Conservation (phyloP, 768 basidiomycete genomes). For the Termitomyces sp. region DNA sequence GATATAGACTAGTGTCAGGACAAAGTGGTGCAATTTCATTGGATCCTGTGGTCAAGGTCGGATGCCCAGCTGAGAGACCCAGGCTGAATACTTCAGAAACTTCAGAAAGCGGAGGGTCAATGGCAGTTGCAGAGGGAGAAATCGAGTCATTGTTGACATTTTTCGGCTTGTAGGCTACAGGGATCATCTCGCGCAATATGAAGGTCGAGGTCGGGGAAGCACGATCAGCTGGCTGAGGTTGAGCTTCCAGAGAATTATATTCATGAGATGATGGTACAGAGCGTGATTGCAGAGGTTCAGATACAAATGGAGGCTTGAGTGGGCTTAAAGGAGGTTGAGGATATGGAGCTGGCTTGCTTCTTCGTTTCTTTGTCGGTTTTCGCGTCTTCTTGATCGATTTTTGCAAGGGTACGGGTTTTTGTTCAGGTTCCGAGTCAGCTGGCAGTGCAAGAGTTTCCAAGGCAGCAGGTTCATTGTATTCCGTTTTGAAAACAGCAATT, state of each 20-base stretch:
- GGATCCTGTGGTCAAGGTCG: neutral
- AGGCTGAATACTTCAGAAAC: neutral
- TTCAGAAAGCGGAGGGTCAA: neutral
- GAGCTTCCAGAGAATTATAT: neutral
- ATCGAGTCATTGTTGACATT: neutral
- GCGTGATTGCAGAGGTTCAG: neutral
- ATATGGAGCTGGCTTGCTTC: neutral
- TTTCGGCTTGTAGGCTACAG: slow-evolving; percentile 5
- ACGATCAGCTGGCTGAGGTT: neutral
- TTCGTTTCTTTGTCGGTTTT: neutral
- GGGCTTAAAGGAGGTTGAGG: slow-evolving; percentile 1
- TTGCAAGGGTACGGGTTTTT: neutral
- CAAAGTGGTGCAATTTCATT: too few relatives aligned
- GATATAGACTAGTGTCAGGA: too few relatives aligned
- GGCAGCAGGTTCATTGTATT: neutral
- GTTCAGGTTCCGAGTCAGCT: neutral
- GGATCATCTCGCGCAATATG: slow-evolving; percentile 13
- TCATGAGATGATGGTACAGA: neutral
- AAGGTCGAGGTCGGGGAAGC: slow-evolving; percentile 3
- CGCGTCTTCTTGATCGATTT: neutral
- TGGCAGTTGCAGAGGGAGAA: neutral
- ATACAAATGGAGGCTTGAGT: slow-evolving; percentile 5
- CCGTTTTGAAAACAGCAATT: slow-evolving; percentile 9
- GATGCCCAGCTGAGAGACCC: neutral
- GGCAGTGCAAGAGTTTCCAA: neutral